These are phyloP conservation scores for Gentiana straminea DNA, from an alignment of 257 asterid species.

Conservation along the genomic window DNA sequence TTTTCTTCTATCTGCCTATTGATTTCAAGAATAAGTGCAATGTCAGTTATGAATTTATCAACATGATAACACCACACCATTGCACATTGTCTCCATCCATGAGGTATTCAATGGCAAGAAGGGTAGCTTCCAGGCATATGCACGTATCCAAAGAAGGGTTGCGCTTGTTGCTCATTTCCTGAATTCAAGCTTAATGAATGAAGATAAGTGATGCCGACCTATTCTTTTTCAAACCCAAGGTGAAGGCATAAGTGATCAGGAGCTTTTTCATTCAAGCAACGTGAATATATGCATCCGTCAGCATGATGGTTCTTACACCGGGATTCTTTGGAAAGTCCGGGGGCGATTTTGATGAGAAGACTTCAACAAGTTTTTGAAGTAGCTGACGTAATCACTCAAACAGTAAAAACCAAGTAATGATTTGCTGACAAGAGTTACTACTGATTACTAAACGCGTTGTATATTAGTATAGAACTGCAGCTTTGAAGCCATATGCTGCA, in stretches of 20 bases:
- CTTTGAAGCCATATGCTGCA: constrained; percentile 3
- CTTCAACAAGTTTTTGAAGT: constrained; percentile 10
- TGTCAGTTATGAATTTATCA: constrained; percentile 93
- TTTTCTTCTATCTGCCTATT: constrained; percentile 82
- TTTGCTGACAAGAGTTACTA: constrained; percentile 18
- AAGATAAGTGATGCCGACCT: constrained; percentile 88
- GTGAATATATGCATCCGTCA: constrained; percentile 69
- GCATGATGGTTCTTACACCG: constrained; percentile 71
- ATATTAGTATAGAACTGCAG: constrained; percentile 20
- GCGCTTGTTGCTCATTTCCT: constrained; percentile 83
- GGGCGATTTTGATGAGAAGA: constrained; percentile 33
- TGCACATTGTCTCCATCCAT: constrained; percentile 55
- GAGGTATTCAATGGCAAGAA: constrained; percentile 92
- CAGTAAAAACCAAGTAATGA: constrained; percentile 1
- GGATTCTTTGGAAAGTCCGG: constrained; percentile 76
- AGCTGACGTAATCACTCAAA: constrained; percentile 1
- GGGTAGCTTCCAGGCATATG: constrained; percentile 86
- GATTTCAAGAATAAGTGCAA: constrained; percentile 99
- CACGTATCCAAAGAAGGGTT: constrained; percentile 78
- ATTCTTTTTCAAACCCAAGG: constrained; percentile 76
- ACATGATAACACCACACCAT: constrained; percentile 65
- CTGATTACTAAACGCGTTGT: constrained; percentile 20
- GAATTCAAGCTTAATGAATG: constrained; percentile 95
- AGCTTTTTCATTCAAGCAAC: constrained; percentile 47
- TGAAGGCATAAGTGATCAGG: constrained; percentile 56